Conservation (phyloP, 2,329 filamentous ascomycete species). For the Alternaria arbusti region DNA sequence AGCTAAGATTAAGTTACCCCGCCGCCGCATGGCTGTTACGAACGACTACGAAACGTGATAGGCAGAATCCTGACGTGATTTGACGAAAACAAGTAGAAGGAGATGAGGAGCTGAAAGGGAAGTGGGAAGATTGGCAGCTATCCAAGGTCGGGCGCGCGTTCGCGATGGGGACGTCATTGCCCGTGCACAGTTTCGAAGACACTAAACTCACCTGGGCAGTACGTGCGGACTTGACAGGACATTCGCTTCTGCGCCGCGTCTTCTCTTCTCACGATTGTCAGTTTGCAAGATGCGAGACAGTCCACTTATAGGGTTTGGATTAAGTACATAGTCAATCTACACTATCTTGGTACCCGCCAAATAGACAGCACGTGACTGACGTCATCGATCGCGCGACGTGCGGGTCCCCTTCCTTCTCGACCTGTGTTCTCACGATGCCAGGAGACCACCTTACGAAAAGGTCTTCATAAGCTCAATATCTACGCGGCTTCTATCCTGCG, state of each 20-base stretch:
- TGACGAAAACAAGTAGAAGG: neutral
- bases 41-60: neutral
- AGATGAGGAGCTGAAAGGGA: neutral
- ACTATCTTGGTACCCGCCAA: neutral
- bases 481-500: neutral
- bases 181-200: neutral
- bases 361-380: neutral
- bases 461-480: no score
- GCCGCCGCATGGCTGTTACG: neutral
- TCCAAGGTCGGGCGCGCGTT: neutral
- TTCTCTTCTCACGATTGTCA: neutral
- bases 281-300: neutral
- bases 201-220: neutral
- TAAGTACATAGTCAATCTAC: neutral
- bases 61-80: neutral
- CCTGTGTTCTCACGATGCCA: no score
- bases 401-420: no score
- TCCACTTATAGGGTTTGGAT: neutral
- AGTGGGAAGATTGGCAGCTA: neutral
- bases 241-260: neutral
- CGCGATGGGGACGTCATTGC: neutral
- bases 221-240: neutral
- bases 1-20: conserved; percentile 3
- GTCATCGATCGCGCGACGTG: neutral
- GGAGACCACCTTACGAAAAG: no score